Base-by-base conservation (phyloP, 176 grass and related monocot species). In the Zizania latifolia region DNA sequence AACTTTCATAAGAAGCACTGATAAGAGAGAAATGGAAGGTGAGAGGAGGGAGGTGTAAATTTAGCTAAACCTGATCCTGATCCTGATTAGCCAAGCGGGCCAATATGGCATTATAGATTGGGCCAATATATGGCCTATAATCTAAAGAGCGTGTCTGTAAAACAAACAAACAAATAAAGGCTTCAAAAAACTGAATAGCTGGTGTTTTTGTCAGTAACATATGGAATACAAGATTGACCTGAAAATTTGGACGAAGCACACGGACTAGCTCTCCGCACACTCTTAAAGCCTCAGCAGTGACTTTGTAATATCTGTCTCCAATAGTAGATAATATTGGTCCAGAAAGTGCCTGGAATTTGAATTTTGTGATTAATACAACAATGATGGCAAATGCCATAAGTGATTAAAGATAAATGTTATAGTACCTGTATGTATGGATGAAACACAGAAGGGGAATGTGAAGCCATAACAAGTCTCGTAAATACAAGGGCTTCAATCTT, bases 241-340 rank as follows among this genome's bases (percentile, higher is more conserved):
- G 84, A 33, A 92, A 83, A 84, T 88, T 81, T 64, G 95, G 95
- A 58, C 91, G 95, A 64, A 99, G 86, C 60, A 99, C 91, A 43
- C 89, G 84, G 19, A 99, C 91, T 24, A 99, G 91, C 78, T 99
- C 89, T 74, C 91, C 95, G 5, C 95, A 99, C 65, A 99, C 91
- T 62, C 95, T 84, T 76, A 99, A 92, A 68, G 95, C 95, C 74
- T 99, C 95, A 80, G 95, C 95, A 29, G 95, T 99, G 61, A 99
- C 95, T 79, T 99, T 99, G 77, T 99, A 99, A 71, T 99, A 99
- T 81, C 95, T 88, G 83, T 99, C 95, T 82, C 95, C 89, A 62
- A 99, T 90, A 84, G 91, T 82, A 72, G 84, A 94, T 84, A 99
- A 86, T 81, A 99, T 88, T 79, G 95, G 91, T 67, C 74, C 64